Evolutionary conservation across 148 eudicot genomes (phyloP).

Genomic region (Spergularia bocconei): DNA sequence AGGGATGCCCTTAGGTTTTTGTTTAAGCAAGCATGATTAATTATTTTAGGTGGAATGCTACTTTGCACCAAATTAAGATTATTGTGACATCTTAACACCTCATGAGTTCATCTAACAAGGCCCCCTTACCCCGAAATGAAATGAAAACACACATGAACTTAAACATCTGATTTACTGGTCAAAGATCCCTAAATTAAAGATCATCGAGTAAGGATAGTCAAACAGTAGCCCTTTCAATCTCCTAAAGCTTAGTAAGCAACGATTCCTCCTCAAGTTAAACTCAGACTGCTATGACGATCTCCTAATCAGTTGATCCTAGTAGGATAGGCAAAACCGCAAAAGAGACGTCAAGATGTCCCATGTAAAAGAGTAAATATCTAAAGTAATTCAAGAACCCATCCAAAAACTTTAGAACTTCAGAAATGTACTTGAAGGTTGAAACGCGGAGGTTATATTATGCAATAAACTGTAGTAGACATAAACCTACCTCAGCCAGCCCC

Average conservation of each 20-base stretch:
- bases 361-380: too few species aligned
- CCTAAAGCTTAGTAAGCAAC: not conserved
- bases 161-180: not conserved
- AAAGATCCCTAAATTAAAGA: slow-evolving; percentile 11
- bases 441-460: not conserved
- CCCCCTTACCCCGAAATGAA: not conserved
- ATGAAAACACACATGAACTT: not conserved
- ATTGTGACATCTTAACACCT: slow-evolving; percentile 8
- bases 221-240: slow-evolving; percentile 10
- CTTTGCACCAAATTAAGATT: slow-evolving; percentile 22
- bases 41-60: slow-evolving; percentile 6
- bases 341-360: too few species aligned
- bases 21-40: slow-evolving; percentile 9
- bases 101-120: not conserved
- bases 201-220: slow-evolving; percentile 10
- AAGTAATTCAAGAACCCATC: too few species aligned
- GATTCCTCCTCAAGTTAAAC: not conserved
- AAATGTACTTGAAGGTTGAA: not conserved
- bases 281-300: not conserved
- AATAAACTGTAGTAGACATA: not conserved
- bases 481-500: slow-evolving; percentile 75
- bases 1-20: slow-evolving; percentile 8
- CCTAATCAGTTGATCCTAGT: not conserved
- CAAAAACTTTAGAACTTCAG: too few species aligned
- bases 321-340: not conserved